A percentile compares a stretch with the other conserved stretches of the same genome.
Evolutionary conservation across 352 stramenopile species (phyloP).

Genomic region (Phytopythium aichiense): DNA sequence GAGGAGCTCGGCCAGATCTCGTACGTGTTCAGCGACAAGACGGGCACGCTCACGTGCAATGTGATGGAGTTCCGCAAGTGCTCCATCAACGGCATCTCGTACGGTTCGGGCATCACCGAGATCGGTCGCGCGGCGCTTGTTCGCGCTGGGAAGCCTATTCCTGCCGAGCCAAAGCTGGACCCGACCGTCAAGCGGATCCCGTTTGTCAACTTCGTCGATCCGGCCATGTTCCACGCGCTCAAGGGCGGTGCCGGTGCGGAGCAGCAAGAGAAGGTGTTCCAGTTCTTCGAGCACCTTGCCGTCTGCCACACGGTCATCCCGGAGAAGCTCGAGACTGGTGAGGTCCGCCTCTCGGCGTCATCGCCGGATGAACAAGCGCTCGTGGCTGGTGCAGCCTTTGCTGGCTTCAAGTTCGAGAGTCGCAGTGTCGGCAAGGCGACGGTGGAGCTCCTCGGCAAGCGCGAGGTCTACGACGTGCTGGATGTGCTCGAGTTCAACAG

Average conservation of each 20-base stretch:
- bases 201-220: conserved; percentile 80
- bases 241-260: conserved; percentile 38
- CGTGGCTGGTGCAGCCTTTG: conserved; percentile 63
- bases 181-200: conserved; percentile 47
- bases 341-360: conserved; percentile 66
- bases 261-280: conserved; percentile 40
- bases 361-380: conserved; percentile 85
- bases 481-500: conserved; percentile 82
- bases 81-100: conserved; percentile 88
- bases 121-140: conserved; percentile 64
- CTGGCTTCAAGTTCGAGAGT: conserved; percentile 67
- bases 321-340: conserved; percentile 56
- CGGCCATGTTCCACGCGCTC: conserved; percentile 56
- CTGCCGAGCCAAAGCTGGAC: conserved; percentile 56
- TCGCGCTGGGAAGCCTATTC: conserved; percentile 57
- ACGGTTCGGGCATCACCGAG: conserved; percentile 85
- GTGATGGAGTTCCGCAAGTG: conserved; percentile 95
- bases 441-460: conserved; percentile 44
- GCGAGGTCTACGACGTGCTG: conserved; percentile 51
- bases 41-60: conserved; percentile 91
- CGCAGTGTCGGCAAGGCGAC: conserved; percentile 46
- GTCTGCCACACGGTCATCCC: conserved; percentile 84
- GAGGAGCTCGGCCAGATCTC: conserved; percentile 90
- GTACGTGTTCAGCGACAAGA: conserved; percentile 92
- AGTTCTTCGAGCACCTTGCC: conserved; percentile 85